Evolutionary conservation across 495 filamentous ascomycete species (phyloP), one percentile per base, ranked within the genome.

Genomic region (Elaphomyces granulatus): DNA sequence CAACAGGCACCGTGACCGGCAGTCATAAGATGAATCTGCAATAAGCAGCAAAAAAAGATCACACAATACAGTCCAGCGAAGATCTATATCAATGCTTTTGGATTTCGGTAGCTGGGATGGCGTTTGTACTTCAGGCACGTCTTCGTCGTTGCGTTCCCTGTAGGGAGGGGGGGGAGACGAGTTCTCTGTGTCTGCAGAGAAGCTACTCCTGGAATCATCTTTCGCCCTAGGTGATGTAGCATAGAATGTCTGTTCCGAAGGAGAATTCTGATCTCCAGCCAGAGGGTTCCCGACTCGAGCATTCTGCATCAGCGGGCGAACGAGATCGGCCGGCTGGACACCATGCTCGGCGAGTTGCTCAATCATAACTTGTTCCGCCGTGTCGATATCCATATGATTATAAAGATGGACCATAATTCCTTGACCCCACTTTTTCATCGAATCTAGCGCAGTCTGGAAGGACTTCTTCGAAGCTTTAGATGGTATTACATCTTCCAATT

Each of bases 11-110:
- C 90, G 76, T 2, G 92, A 95, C 21, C 90, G 77, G 3, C 87
- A 70, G 56, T 99, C 90, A 56, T 99, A 99, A 17, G 81, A 68
- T 2, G 85, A 87, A 55, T 96, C 87, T n/a, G 90, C 80, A 48
- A 96, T 87, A 16, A 99, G 71, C 4, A 93, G 77, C 14, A 99
- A 72, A 56, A 99, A 99, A 10, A 99, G 65, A 54, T 99, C 90
- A 55, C 90, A 99, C 3, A 99, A 78, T 7, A 95, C 81, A 0
- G 90, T 99, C 90, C 90, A 99, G 26, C 90, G 79, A 39, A 99
- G 68, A 54, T 99, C 90, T 37, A 99, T 93, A 49, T 96, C 87
- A 40, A 99, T 81, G 42, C 83, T 87, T 23, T 78, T 70, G 7
- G 80, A 82, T 1, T 68, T 75, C 0, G 82, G 80, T 45, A 99